Evolutionary conservation across 2,329 filamentous ascomycete species (phyloP).

Genomic region (Blumeriella jaapii): DNA sequence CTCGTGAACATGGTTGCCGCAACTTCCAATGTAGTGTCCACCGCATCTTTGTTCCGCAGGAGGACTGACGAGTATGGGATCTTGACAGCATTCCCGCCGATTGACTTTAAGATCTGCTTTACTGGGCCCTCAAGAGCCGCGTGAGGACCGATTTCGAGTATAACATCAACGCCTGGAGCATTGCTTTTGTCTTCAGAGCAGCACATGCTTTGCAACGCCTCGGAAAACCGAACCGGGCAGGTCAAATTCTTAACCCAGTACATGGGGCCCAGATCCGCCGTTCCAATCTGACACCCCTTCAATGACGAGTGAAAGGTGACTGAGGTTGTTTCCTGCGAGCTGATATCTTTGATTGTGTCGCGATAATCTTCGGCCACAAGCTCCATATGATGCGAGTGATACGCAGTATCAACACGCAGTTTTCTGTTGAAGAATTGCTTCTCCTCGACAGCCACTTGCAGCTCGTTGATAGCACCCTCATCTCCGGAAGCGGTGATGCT

Average conservation of each 20-base stretch:
- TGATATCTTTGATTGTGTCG: slow-evolving; percentile 10
- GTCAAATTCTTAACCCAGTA: slow-evolving; percentile 40
- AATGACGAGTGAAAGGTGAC: slow-evolving; percentile 18
- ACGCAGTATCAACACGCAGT: slow-evolving; percentile 25
- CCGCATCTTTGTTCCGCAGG: slow-evolving; percentile 39
- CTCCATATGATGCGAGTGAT: slow-evolving; percentile 28
- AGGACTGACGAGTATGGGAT: slow-evolving; percentile 31
- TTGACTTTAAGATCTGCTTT: slow-evolving; percentile 29
- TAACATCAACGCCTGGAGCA: slow-evolving; percentile 8
- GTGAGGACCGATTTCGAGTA: slow-evolving; percentile 30
- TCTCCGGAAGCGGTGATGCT: slow-evolving; percentile 27
- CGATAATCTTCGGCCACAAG: slow-evolving; percentile 21
- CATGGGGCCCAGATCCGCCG: slow-evolving; percentile 22
- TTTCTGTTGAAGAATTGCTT: slow-evolving; percentile 23
- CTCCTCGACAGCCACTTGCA: slow-evolving; percentile 21
- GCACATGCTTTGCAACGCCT: slow-evolving; percentile 28
- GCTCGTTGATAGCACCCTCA: slow-evolving; percentile 18
- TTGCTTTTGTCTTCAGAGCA: slow-evolving; percentile 2
- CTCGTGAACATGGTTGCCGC: slow-evolving; percentile 36
- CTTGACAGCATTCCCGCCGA: slow-evolving; percentile 32
- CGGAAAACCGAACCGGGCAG: slow-evolving; percentile 34
- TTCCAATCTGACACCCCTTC: slow-evolving; percentile 15
- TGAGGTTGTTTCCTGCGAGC: neutral
- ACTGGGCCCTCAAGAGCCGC: slow-evolving; percentile 28
- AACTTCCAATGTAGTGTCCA: slow-evolving; percentile 33